Conservation (phyloP, 2,329 filamentous ascomycete genomes). For the Aspergillus sp. region DNA sequence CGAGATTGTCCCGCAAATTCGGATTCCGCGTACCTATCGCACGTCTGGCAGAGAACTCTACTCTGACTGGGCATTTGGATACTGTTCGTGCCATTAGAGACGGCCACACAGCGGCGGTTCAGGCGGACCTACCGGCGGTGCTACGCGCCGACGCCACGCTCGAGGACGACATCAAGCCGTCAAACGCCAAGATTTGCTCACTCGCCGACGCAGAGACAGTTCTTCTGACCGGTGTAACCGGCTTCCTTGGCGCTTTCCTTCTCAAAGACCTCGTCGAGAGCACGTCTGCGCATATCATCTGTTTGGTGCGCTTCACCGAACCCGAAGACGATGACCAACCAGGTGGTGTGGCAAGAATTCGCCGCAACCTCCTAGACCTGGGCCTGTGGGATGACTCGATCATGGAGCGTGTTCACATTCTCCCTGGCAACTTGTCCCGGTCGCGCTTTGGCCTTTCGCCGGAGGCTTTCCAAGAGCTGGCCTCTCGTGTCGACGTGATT, state of each 20-base stretch:
- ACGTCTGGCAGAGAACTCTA: conserved; percentile 72
- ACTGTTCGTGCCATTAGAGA: conserved; percentile 73
- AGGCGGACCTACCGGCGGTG: conserved; percentile 74
- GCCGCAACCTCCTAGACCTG: conserved; percentile 76
- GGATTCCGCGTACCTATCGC: conserved; percentile 74
- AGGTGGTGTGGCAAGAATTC: conserved; percentile 71
- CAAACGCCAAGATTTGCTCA: conserved; percentile 58
- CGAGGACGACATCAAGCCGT: conserved; percentile 68
- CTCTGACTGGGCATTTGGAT: conserved; percentile 72
- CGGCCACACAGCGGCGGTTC: conserved; percentile 73
- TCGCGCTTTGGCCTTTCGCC: conserved; percentile 70
- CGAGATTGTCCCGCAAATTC: conserved; percentile 69
- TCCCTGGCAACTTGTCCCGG: conserved; percentile 73
- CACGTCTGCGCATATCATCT: conserved; percentile 71
- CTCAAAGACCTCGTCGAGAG: conserved; percentile 69
- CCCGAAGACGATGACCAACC: conserved; percentile 67
- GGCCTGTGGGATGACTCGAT: conserved; percentile 78
- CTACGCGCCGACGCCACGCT: conserved; percentile 69
- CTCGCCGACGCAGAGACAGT: conserved; percentile 70
- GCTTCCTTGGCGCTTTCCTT: conserved; percentile 76
- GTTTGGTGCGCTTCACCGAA: conserved; percentile 73
- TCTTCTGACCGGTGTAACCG: conserved; percentile 74
- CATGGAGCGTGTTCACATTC: conserved; percentile 75
- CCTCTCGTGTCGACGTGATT: conserved; percentile 70
- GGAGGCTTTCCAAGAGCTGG: conserved; percentile 68